Evolutionary conservation across 2,329 filamentous ascomycete species (phyloP).

Genomic region (Metarhizium brunneum): DNA sequence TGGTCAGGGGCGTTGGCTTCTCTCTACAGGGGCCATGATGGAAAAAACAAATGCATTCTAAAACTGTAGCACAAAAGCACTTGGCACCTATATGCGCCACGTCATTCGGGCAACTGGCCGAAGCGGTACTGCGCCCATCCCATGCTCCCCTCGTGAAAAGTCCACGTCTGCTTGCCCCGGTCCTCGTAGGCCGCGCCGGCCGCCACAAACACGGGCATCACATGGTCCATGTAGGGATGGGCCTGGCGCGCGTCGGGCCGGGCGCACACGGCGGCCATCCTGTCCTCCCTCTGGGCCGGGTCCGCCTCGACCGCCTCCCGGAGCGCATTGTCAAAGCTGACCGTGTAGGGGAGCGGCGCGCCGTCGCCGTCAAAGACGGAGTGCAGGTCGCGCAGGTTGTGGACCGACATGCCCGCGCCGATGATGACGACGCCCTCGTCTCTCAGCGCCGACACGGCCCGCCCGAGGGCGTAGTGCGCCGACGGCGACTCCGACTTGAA

Average conservation of each 20-base stretch:
- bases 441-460: conserved; percentile 55
- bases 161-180: conserved; percentile 33
- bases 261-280: conserved; percentile 28
- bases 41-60: too few species aligned
- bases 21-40: not conserved
- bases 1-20: conserved; percentile 38
- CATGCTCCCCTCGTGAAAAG: conserved; percentile 32
- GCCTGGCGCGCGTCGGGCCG: conserved; percentile 37
- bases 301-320: conserved; percentile 51
- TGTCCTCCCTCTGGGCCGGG: conserved; percentile 26
- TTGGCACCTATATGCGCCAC: not conserved
- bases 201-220: conserved; percentile 38
- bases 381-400: conserved; percentile 51
- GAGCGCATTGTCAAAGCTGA: conserved; percentile 58
- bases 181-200: conserved; percentile 37
- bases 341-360: conserved; percentile 43
- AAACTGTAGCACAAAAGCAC: too few species aligned
- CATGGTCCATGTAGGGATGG: conserved; percentile 39
- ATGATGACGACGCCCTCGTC: conserved; percentile 61
- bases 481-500: conserved; percentile 55
- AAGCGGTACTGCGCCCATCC: conserved; percentile 40
- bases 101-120: conserved; percentile 22
- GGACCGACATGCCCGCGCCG: conserved; percentile 66
- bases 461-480: conserved; percentile 58
- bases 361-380: conserved; percentile 25